Base-by-base conservation (phyloP, 2,329 filamentous ascomycete genomes). In the Penicillium sp. region DNA sequence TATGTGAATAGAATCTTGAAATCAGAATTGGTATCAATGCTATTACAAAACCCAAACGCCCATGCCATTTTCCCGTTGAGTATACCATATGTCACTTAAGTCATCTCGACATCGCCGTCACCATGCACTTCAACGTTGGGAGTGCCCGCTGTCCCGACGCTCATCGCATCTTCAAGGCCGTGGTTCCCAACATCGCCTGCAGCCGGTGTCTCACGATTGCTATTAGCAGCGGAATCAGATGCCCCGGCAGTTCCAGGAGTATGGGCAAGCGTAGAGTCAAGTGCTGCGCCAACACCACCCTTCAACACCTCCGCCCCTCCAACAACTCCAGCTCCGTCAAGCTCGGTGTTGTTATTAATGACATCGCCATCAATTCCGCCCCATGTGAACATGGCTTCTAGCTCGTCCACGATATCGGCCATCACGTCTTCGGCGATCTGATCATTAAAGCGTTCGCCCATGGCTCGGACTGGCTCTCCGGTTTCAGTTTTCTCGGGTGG, bases 401-500 rank as follows among this genome's bases (percentile, higher is more conserved):
- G 90, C 76, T 99, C 94, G 69, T 99, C 94, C 33, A 97, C 82
- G 52, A 99, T 84, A 73, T 99, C 94, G 72, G 92, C 96, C 31
- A 96, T 84, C 25, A 97, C 81, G 68, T 99, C 94, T 76, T 99
- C 94, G 15, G 89, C 92, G 60, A 99, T 92, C 78, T 97, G 93
- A 71, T 99, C 92, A 58, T 87, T 85, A 74, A 92, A 97, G 33
- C 94, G 85, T 60, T 95, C 90, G 8, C 85, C 84, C 23, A 96
- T 79, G 0, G 90, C 80, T 34, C 84, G 82, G 21, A 74, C 68
- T 31, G 75, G 73, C 44, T 73, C 72, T n/a, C 76, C 71, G 33
- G 75, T 77, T 48, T 81, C 79, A 5, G 65, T 64, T 11, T 77
- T 58, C 21, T 81, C 84, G 3, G 85, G 82, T 0, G 92, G 92